These are phyloP conservation scores for Dactylellina parvicollis DNA, from an alignment of 2,329 filamentous ascomycete genomes.

Conservation along the genomic window DNA sequence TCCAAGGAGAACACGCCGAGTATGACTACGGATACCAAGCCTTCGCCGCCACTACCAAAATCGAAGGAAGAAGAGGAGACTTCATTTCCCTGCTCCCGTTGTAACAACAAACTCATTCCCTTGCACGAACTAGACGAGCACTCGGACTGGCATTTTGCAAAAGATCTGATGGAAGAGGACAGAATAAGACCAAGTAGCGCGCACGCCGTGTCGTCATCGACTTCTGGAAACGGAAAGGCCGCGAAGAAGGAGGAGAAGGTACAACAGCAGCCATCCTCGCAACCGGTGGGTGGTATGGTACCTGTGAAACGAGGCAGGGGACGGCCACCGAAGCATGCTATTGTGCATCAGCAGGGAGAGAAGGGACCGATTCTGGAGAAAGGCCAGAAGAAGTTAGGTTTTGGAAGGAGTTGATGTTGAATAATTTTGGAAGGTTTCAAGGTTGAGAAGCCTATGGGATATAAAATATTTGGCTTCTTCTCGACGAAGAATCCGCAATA, in stretches of 20 bases:
- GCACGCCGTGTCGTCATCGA: conserved; percentile 47
- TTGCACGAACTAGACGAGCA: conserved; percentile 76
- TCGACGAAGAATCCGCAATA: too few relatives aligned
- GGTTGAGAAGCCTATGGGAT: neutral
- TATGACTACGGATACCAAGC: conserved; percentile 45
- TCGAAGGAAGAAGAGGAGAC: conserved; percentile 66
- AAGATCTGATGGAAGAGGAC: conserved; percentile 78
- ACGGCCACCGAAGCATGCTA: conserved; percentile 54
- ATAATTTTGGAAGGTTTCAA: neutral
- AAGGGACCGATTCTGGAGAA: conserved; percentile 64
- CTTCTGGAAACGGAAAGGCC: conserved; percentile 59
- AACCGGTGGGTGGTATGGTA: conserved; percentile 54
- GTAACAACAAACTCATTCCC: conserved; percentile 60
- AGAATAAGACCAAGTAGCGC: conserved; percentile 62
- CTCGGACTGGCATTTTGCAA: conserved; percentile 93
- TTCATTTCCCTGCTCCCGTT: conserved; percentile 68
- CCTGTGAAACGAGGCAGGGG: conserved; percentile 51
- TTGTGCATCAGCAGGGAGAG: conserved; percentile 29
- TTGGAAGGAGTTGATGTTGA: conserved; percentile 61
- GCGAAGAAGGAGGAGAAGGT: conserved; percentile 60
- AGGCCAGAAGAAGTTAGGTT: conserved; percentile 71
- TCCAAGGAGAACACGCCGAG: conserved; percentile 48
- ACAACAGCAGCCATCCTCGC: conserved; percentile 17
- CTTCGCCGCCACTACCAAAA: conserved; percentile 63
- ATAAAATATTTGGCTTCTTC: neutral